Evolutionary conservation across 441 rosid species (phyloP).

Genomic region (Capsella rubella): DNA sequence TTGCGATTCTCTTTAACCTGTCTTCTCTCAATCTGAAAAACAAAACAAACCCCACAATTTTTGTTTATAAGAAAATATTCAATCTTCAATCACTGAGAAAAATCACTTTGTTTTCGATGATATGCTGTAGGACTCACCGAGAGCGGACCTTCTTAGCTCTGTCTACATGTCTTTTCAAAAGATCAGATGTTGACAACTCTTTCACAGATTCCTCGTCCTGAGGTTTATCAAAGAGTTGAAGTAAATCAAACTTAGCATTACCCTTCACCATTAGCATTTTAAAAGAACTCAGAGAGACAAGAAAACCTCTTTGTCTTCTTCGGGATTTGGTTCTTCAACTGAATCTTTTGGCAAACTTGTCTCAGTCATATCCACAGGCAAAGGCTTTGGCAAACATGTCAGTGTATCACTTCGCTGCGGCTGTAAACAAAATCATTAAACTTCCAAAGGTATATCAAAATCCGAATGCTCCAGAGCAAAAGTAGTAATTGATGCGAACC

Average conservation of each 20-base stretch:
- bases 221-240: slow-evolving; percentile 18
- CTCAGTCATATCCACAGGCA: slow-evolving; percentile 55
- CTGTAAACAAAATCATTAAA: slow-evolving; percentile 49
- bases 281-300: slow-evolving; percentile 28
- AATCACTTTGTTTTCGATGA: slow-evolving; percentile 13
- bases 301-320: slow-evolving; percentile 61
- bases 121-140: slow-evolving; percentile 53
- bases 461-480: not conserved
- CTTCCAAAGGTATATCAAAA: not conserved
- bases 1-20: slow-evolving; percentile 70
- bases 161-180: slow-evolving; percentile 71
- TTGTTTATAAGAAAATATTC: not conserved
- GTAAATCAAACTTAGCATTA: slow-evolving; percentile 4
- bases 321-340: slow-evolving; percentile 46
- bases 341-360: slow-evolving; percentile 48
- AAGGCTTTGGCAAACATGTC: slow-evolving; percentile 82
- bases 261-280: not conserved
- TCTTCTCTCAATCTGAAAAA: slow-evolving; percentile 66
- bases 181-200: slow-evolving; percentile 64
- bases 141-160: slow-evolving; percentile 84
- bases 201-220: slow-evolving; percentile 67
- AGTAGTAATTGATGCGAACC: slow-evolving; percentile 50
- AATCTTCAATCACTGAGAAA: slow-evolving; percentile 8
- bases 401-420: slow-evolving; percentile 57
- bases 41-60: slow-evolving; percentile 18